Conservation (phyloP, 2,329 filamentous ascomycete species). For the Fusarium torulosum region DNA sequence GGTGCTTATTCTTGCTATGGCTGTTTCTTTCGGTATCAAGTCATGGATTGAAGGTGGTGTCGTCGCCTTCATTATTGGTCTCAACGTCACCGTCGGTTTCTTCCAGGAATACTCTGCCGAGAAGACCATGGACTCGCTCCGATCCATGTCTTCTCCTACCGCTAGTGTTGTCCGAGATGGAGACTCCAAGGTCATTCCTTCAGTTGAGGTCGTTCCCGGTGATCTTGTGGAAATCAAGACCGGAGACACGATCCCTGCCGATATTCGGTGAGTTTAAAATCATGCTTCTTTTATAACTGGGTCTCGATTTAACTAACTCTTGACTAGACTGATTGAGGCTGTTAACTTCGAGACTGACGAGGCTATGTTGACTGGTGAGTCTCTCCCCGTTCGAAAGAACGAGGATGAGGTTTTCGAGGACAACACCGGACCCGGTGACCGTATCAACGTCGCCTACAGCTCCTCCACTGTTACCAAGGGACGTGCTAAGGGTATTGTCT, state of each 20-base stretch:
- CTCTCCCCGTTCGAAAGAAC: conserved; percentile 69
- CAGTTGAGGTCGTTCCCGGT: conserved; percentile 65
- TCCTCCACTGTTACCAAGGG: conserved; percentile 73
- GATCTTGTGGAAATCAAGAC: conserved; percentile 67
- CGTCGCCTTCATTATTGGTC: conserved; percentile 66
- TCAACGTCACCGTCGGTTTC: conserved; percentile 69
- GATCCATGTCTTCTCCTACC: conserved; percentile 59
- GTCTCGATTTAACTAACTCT: conserved; percentile 61
- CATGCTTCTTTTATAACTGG: conserved; percentile 42
- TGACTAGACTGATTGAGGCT: conserved; percentile 60
- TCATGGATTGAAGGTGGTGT: conserved; percentile 73
- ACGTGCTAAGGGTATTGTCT: conserved; percentile 70
- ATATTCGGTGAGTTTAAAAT: conserved; percentile 65
- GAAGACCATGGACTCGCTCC: conserved; percentile 63
- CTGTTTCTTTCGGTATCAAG: conserved; percentile 67
- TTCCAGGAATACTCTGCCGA: conserved; percentile 61
- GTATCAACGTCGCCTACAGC: conserved; percentile 72
- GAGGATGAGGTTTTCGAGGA: conserved; percentile 57
- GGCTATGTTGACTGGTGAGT: conserved; percentile 73
- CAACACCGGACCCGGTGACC: conserved; percentile 64
- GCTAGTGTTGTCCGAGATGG: conserved; percentile 60
- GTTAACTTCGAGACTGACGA: conserved; percentile 78
- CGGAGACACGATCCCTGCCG: conserved; percentile 71
- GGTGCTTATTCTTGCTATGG: conserved; percentile 69
- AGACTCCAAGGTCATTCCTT: conserved; percentile 54